Conservation (phyloP, 441 rosid species). For the Erysimum pusillum region DNA sequence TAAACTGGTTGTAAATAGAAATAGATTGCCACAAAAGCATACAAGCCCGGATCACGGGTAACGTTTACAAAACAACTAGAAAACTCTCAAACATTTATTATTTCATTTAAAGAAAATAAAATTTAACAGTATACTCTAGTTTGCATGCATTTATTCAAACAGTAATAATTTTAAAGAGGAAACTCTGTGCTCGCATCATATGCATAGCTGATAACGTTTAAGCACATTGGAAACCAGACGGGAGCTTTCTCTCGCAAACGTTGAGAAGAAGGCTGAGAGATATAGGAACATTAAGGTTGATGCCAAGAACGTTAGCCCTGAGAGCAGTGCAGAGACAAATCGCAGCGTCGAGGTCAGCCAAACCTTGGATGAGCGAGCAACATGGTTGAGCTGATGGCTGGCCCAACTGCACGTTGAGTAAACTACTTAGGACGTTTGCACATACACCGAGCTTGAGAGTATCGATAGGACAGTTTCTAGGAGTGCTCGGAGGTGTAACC, state of each 20-base stretch:
- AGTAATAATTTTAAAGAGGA: background rate
- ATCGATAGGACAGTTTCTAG: constrained; percentile 63
- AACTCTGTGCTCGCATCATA: background rate
- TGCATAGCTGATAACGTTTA: constrained; percentile 19
- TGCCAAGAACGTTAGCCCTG: constrained; percentile 48
- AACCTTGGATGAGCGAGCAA: constrained; percentile 56
- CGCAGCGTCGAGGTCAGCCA: constrained; percentile 66
- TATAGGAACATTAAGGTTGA: constrained; percentile 53
- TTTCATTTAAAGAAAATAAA: no score
- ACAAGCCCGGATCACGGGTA: no score
- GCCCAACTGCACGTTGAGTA: constrained; percentile 57
- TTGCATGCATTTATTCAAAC: constrained; percentile 17
- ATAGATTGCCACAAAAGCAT: no score
- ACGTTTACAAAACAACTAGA: no score
- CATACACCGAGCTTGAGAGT: constrained; percentile 61
- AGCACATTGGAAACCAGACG: constrained; percentile 53
- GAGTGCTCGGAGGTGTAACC: background rate
- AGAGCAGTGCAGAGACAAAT: constrained; percentile 58
- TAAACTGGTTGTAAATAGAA: no score
- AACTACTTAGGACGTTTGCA: constrained; percentile 51
- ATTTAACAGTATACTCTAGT: background rate
- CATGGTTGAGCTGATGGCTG: constrained; percentile 52
- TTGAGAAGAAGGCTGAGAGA: constrained; percentile 57
- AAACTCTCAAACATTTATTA: no score
- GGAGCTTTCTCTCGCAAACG: constrained; percentile 45